Conservation (phyloP, 2,329 filamentous ascomycete genomes). For the Cercospora berteroae region DNA sequence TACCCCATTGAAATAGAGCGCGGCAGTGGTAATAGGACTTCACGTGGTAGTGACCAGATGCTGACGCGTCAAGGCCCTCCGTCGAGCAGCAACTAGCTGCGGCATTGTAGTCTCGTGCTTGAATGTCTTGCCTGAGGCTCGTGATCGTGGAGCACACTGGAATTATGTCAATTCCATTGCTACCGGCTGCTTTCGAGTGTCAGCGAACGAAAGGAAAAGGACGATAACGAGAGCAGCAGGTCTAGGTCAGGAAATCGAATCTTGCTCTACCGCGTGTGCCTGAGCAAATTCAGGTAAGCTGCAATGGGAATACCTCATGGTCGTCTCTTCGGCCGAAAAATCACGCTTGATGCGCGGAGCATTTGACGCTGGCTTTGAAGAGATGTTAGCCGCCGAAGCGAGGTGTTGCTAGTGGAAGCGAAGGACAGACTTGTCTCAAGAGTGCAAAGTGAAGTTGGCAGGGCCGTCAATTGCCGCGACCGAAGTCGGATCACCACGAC, state of each 20-base stretch:
- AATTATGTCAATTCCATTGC: background rate
- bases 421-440: background rate
- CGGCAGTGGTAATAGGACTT: background rate
- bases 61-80: background rate
- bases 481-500: background rate
- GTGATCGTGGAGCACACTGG: background rate
- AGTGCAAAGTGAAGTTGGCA: background rate
- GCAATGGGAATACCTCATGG: background rate
- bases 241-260: background rate
- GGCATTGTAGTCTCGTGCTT: background rate
- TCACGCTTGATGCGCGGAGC: background rate
- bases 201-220: background rate
- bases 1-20: background rate
- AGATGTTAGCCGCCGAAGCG: background rate
- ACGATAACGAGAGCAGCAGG: background rate
- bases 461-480: background rate
- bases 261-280: background rate
- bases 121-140: background rate
- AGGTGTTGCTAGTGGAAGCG: background rate
- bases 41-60: background rate
- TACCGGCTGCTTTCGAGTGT: background rate
- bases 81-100: background rate
- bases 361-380: background rate
- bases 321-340: background rate
- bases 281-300: background rate